phyloP scores from a whole-genome alignment of 2,329 filamentous ascomycete species.

The Plenodomus lindquistii region DNA sequence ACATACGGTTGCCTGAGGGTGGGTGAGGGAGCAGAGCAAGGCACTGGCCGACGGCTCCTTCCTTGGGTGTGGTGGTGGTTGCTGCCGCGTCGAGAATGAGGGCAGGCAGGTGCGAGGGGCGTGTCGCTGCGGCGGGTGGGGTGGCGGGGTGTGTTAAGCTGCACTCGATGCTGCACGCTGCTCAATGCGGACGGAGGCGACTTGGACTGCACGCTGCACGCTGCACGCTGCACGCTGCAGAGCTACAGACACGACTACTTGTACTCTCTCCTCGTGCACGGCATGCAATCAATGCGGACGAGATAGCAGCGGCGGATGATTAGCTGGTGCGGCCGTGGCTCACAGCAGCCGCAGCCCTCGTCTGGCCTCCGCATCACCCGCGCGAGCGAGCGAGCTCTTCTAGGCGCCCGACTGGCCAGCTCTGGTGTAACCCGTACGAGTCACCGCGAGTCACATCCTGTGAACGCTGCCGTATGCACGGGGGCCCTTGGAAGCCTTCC shows the following conservation, averaged over 20 bases:
- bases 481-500: constrained; percentile 13
- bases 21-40: not conserved
- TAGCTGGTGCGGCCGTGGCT: constrained; percentile 13
- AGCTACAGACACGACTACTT: not conserved
- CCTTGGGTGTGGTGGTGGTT: not conserved
- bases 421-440: constrained; percentile 25
- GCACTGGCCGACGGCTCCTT: not conserved
- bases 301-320: constrained; percentile 1
- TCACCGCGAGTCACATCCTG: constrained; percentile 25
- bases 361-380: constrained; percentile 16
- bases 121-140: not conserved
- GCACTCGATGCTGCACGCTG: not conserved
- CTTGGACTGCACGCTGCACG: no score
- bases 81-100: no score
- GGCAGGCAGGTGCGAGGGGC: not conserved
- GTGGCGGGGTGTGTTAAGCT: not conserved
- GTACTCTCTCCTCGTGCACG: not conserved
- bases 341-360: constrained; percentile 7
- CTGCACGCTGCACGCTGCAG: not conserved
- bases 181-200: not conserved
- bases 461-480: constrained; percentile 26
- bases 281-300: not conserved
- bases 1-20: not conserved
- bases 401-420: constrained; percentile 28
- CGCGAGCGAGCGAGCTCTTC: constrained; percentile 13